Conservation (phyloP, 179 eudicot species). For the Corrigiola litoralis region DNA sequence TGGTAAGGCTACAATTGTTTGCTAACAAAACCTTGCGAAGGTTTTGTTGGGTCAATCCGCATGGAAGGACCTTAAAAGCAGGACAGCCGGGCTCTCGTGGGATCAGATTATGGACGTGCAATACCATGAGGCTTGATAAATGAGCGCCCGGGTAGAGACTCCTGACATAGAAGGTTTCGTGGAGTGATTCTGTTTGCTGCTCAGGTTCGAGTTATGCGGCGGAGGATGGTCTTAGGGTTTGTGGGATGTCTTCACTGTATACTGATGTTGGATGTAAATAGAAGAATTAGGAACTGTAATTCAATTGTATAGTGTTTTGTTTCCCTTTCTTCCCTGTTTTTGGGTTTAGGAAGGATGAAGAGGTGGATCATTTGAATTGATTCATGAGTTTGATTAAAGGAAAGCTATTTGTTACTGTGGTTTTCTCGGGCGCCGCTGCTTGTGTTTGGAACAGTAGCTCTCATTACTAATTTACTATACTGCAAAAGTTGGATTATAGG, state of each 20-base stretch:
- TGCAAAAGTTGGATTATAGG: no score
- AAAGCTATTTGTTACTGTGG: slow-evolving; percentile 3
- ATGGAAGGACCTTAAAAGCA: slow-evolving; percentile 18
- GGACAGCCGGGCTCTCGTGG: slow-evolving; percentile 34
- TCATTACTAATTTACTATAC: no score
- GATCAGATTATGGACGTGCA: slow-evolving; percentile 11
- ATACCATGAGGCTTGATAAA: neutral
- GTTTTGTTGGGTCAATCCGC: slow-evolving; percentile 12
- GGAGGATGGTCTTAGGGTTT: neutral
- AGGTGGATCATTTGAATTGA: slow-evolving; percentile 20
- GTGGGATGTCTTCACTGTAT: slow-evolving; percentile 3
- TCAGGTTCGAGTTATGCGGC: neutral
- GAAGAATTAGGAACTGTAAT: slow-evolving; percentile 26
- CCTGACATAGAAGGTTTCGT: slow-evolving; percentile 5
- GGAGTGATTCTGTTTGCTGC: slow-evolving; percentile 6
- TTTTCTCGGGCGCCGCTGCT: neutral
- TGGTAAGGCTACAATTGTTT: slow-evolving; percentile 12
- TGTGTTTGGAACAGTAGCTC: no score
- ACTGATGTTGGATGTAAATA: slow-evolving; percentile 28
- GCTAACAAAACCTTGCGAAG: slow-evolving; percentile 10
- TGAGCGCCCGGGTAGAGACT: slow-evolving; percentile 8
- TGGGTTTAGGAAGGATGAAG: slow-evolving; percentile 16
- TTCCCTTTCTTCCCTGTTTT: slow-evolving; percentile 4
- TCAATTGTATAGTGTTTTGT: slow-evolving; percentile 20
- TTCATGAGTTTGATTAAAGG: slow-evolving; percentile 22